Evolutionary conservation across 495 filamentous ascomycete genomes (phyloP).

Genomic region (Aspergillus campestris): DNA sequence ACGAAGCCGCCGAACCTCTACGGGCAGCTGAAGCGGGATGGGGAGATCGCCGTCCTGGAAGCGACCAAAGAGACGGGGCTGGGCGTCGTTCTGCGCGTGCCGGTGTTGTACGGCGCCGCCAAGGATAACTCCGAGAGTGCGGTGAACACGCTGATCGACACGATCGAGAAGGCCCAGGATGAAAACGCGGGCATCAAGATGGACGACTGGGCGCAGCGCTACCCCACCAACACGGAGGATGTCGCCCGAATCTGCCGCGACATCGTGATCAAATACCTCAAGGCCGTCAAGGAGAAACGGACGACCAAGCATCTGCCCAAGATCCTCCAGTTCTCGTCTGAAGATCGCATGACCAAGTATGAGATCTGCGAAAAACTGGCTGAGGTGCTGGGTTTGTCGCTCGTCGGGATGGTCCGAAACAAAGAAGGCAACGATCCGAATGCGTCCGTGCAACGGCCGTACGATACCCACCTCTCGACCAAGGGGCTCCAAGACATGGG

Average conservation of each 20-base stretch:
- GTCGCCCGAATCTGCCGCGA: constrained; percentile 72
- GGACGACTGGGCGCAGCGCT: constrained; percentile 83
- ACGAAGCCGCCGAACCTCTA: constrained; percentile 76
- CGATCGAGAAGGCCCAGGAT: constrained; percentile 59
- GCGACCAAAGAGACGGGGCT: constrained; percentile 44
- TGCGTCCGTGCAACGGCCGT: constrained; percentile 68
- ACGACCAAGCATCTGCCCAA: constrained; percentile 47
- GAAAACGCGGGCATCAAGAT: constrained; percentile 56
- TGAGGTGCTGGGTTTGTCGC: constrained; percentile 68
- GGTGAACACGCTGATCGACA: constrained; percentile 70
- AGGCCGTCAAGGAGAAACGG: constrained; percentile 41
- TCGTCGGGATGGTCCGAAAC: constrained; percentile 63
- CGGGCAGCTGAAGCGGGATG: constrained; percentile 79
- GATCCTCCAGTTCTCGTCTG: constrained; percentile 80
- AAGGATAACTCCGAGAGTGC: constrained; percentile 60
- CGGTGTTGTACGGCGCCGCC: constrained; percentile 73
- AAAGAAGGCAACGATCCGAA: constrained; percentile 69
- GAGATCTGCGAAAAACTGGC: constrained; percentile 77
- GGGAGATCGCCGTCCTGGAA: constrained; percentile 64
- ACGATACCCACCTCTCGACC: constrained; percentile 82
- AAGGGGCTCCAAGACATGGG: constrained; percentile 65
- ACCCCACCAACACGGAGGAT: constrained; percentile 82
- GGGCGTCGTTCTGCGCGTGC: constrained; percentile 73
- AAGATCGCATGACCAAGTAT: constrained; percentile 85
- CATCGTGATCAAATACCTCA: constrained; percentile 60